phyloP scores from a whole-genome alignment of 306 rosid genomes.

The Cyclanthera cordifolia region DNA sequence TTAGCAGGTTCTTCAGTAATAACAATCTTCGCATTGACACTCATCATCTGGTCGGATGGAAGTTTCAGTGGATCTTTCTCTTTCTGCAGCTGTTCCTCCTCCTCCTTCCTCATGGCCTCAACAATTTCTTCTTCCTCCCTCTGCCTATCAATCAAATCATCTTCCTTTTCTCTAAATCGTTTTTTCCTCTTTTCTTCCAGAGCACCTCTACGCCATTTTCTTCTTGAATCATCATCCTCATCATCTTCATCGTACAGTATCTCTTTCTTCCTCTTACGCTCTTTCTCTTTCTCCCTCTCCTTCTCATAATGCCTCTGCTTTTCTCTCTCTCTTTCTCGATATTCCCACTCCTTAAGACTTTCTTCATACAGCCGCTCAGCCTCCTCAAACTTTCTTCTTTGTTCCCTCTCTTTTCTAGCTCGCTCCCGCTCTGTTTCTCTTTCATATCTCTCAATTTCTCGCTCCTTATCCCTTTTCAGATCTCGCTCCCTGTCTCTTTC shows the following conservation, averaged over 20 bases:
- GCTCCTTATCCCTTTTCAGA: conserved; percentile 77
- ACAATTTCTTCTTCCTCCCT: conserved; percentile 86
- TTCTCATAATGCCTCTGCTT: conserved; percentile 85
- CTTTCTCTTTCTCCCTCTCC: conserved; percentile 90
- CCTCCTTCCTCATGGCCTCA: conserved; percentile 64
- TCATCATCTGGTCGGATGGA: conserved; percentile 28
- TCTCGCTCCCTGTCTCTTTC: conserved; percentile 86
- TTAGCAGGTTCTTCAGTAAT: conserved; percentile 30
- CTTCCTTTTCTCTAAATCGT: conserved; percentile 80
- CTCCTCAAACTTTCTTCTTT: conserved; percentile 75
- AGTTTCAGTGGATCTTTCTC: conserved; percentile 51
- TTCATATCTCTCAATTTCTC: conserved; percentile 91
- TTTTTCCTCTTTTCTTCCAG: conserved; percentile 87
- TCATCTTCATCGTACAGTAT: conserved; percentile 83
- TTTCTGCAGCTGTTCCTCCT: conserved; percentile 58
- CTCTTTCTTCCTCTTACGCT: conserved; percentile 83
- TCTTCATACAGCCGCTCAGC: conserved; percentile 82
- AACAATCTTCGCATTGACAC: conserved; percentile 28
- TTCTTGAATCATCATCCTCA: conserved; percentile 89
- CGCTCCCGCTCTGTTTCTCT: conserved; percentile 97
- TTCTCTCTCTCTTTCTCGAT: conserved; percentile 87
- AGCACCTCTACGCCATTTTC: conserved; percentile 79
- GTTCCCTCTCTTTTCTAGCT: conserved; percentile 88
- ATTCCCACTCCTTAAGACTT: conserved; percentile 89
- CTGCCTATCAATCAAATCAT: conserved; percentile 61